Evolutionary conservation across 495 filamentous ascomycete genomes (phyloP), one percentile per base, ranked within the genome.

Genomic region (Platismatia glauca): DNA sequence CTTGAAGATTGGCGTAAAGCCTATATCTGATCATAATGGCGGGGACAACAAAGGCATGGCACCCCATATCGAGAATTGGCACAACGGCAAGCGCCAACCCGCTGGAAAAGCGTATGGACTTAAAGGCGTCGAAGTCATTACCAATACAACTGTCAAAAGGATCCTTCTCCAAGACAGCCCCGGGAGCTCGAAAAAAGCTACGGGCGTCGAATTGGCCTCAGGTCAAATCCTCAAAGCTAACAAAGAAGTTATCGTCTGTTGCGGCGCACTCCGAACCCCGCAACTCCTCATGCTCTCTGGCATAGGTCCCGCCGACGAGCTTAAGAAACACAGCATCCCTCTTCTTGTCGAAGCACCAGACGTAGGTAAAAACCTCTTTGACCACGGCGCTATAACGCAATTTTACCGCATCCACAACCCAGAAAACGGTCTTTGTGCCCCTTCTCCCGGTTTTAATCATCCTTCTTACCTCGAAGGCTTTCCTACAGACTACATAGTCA

Each of bases 241-340:
- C 55, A 70, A 71, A 4, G 78, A 82, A 60, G 74, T 82, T 9
- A 73, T 82, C 46, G 58, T 82, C 2, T 75, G 74, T 15, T 68
- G 73, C 33, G 78, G 78, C 16, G 70, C 77, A 24, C 75, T 76
- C 41, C 76, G 78, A 56, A 72, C 77, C 7, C 78, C 78, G 6
- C 75, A 78, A 68, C 69, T 82, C 4, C 73, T 82, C n/a, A 77
- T 79, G 73, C 73, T 79, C 12, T 77, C 74, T 22, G 78, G 78
- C 29, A 66, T 82, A 24, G 77, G 79, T 0, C 66, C 71, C 0
- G 50, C 22, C 12, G 60, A 66, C 18, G 55, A 72, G 34, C 66
- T 78, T 0, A 27, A 57, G 1, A 59, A 67, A 46, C 70, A 71
- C 48, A 62, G 57, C 31, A 72, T 76, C 15, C 44, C 61, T 0